A percentile compares a stretch with the other conserved stretches of the same genome.
Conservation (phyloP, 1,139 yeast species). For the Pneumocystis murina region DNA sequence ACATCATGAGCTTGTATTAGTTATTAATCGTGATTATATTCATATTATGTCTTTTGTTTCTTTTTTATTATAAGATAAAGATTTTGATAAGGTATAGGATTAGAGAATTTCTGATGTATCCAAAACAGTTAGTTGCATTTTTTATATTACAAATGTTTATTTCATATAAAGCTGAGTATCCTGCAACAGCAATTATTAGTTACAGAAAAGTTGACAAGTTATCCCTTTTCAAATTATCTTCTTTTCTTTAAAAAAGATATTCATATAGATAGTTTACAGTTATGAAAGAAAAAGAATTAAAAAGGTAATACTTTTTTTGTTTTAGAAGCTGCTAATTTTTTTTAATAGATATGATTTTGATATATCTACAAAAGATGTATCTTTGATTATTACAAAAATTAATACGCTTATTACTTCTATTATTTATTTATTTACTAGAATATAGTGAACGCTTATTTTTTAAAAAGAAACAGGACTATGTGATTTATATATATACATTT, state of each 20-base stretch:
- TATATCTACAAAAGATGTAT: slow-evolving; percentile 33
- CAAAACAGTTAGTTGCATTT: slow-evolving; percentile 35
- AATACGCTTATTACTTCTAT: slow-evolving; percentile 19
- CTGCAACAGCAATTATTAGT: slow-evolving; percentile 62
- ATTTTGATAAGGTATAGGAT: slow-evolving; percentile 22
- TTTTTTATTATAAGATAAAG: background rate
- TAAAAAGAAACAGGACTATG: background rate
- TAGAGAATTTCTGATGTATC: slow-evolving; percentile 55
- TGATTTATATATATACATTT: background rate
- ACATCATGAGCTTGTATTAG: slow-evolving; percentile 67
- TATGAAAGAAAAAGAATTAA: slow-evolving; percentile 47
- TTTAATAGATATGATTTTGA: slow-evolving; percentile 53
- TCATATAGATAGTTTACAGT: slow-evolving; percentile 40
- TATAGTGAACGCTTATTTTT: background rate
- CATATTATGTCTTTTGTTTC: slow-evolving; percentile 59
- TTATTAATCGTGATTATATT: slow-evolving; percentile 85
- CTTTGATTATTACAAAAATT: slow-evolving; percentile 59
- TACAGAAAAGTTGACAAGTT: slow-evolving; percentile 66
- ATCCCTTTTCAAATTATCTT: slow-evolving; percentile 42
- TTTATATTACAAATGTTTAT: background rate
- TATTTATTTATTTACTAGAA: background rate
- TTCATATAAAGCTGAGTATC: slow-evolving; percentile 39
- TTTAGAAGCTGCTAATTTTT: slow-evolving; percentile 34
- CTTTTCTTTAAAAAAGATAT: background rate
- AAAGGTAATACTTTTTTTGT: slow-evolving; percentile 28